Conservation (phyloP, 2,329 filamentous ascomycete genomes). For the Bimuria novae-zelandiae region DNA sequence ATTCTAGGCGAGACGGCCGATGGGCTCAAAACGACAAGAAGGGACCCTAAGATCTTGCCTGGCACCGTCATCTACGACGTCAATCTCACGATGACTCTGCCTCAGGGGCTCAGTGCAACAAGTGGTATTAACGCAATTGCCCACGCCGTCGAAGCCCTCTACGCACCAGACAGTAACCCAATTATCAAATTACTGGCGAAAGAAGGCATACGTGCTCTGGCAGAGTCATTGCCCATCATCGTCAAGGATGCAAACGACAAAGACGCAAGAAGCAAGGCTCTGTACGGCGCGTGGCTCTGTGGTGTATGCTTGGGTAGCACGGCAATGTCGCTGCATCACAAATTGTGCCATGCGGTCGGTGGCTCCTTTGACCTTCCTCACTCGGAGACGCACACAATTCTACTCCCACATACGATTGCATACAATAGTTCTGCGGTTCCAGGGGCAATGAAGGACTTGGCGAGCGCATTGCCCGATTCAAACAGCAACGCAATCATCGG, state of each 20-base stretch:
- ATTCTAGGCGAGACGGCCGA: slow-evolving; percentile 67
- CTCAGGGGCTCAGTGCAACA: slow-evolving; percentile 57
- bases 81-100: slow-evolving; percentile 64
- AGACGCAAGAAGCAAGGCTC: slow-evolving; percentile 57
- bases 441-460: slow-evolving; percentile 58
- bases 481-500: slow-evolving; percentile 63
- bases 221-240: slow-evolving; percentile 59
- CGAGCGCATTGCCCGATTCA: slow-evolving; percentile 59
- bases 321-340: slow-evolving; percentile 70
- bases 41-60: slow-evolving; percentile 64
- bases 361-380: slow-evolving; percentile 68
- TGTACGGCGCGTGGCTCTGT: slow-evolving; percentile 69
- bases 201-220: slow-evolving; percentile 61
- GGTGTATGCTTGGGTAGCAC: slow-evolving; percentile 64
- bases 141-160: slow-evolving; percentile 67
- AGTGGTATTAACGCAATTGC: slow-evolving; percentile 70
- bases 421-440: slow-evolving; percentile 64
- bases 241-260: slow-evolving; percentile 51
- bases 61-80: slow-evolving; percentile 68
- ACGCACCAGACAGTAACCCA: slow-evolving; percentile 65
- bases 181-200: slow-evolving; percentile 62
- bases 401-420: slow-evolving; percentile 65
- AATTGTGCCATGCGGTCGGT: slow-evolving; percentile 68
- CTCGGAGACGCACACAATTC: slow-evolving; percentile 66
- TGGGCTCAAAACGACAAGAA: slow-evolving; percentile 62